Percentiles rank a stretch among this genome's conserved stretches.
These are phyloP conservation scores for Curvularia hawaiiensis DNA, from an alignment of 2,329 filamentous ascomycete species.

Conservation along the genomic window DNA sequence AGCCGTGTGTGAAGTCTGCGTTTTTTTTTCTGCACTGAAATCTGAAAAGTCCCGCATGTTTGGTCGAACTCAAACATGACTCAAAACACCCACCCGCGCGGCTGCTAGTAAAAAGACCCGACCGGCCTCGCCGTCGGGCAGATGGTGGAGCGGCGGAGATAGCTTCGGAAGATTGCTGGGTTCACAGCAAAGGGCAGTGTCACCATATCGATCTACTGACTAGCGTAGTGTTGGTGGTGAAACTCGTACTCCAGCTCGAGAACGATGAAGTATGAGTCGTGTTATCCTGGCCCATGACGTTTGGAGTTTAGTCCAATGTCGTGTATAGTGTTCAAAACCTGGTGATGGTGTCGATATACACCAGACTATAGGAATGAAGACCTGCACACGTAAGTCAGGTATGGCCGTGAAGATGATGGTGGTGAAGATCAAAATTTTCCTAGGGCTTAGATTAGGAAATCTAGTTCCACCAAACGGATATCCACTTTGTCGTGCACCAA, in stretches of 20 bases:
- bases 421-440: background rate
- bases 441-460: background rate
- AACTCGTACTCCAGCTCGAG: background rate
- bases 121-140: background rate
- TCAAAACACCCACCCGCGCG: background rate
- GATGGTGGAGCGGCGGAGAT: background rate
- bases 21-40: background rate
- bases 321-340: background rate
- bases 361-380: background rate
- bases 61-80: background rate
- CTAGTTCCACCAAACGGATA: background rate
- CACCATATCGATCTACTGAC: background rate
- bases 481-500: background rate
- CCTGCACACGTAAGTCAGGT: background rate
- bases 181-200: background rate
- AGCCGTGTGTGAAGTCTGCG: background rate
- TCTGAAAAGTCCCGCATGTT: background rate
- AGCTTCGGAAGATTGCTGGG: background rate
- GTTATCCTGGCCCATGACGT: background rate
- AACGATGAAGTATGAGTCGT: background rate
- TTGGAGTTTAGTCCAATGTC: background rate
- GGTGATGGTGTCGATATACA: background rate
- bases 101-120: background rate
- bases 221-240: background rate
- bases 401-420: background rate